Evolutionary conservation across 73 alveolate species (phyloP).

Genomic region (Symbiodinium natans): DNA sequence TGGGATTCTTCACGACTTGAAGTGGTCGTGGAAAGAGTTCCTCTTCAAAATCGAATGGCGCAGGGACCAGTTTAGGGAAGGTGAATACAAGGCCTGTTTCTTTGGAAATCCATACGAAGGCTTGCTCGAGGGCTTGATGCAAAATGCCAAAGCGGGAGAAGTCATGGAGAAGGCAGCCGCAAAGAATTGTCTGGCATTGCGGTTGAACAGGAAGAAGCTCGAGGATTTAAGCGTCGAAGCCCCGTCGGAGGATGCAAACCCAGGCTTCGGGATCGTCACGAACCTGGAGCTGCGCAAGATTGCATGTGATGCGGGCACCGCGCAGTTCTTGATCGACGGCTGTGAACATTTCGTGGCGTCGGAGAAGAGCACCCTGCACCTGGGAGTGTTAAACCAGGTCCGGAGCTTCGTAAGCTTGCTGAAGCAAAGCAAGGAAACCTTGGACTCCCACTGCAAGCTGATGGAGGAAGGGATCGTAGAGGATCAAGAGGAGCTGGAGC

Average conservation of each 20-base stretch:
- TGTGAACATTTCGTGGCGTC: conserved; percentile 32
- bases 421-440: conserved; percentile 48
- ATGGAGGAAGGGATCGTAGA: conserved; percentile 84
- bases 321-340: conserved; percentile 71
- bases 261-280: conserved; percentile 65
- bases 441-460: conserved; percentile 52
- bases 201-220: conserved; percentile 53
- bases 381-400: conserved; percentile 61
- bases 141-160: conserved; percentile 50
- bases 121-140: conserved; percentile 40
- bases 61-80: conserved; percentile 57
- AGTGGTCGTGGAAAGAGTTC: conserved; percentile 62
- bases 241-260: conserved; percentile 42
- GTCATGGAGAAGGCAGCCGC: conserved; percentile 46
- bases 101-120: conserved; percentile 41
- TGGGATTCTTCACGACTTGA: conserved; percentile 32
- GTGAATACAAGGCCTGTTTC: conserved; percentile 67
- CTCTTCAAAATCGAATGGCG: conserved; percentile 55
- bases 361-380: conserved; percentile 19
- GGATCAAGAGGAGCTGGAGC: conserved; percentile 68
- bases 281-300: conserved; percentile 69
- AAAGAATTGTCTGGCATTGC: conserved; percentile 33
- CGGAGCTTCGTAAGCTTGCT: conserved; percentile 56
- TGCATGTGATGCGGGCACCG: conserved; percentile 65
- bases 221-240: conserved; percentile 64